Conservation (phyloP, 306 rosid species). For the Medicago truncatula region DNA sequence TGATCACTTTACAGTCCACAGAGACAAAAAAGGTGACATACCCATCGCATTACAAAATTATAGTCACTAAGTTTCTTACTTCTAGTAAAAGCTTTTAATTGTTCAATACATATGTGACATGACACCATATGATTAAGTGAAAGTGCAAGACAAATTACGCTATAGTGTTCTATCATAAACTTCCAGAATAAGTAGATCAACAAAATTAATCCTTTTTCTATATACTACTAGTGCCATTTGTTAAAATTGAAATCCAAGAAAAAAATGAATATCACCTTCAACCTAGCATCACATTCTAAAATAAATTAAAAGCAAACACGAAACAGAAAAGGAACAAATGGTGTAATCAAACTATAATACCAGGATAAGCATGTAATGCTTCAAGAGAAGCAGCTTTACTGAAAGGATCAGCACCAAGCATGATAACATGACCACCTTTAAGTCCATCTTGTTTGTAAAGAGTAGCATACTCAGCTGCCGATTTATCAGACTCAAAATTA, state of each 20-base stretch:
- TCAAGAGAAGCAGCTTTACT: conserved; percentile 78
- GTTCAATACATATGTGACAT: conserved; percentile 6
- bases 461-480: conserved; percentile 79
- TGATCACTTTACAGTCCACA: neutral
- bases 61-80: neutral
- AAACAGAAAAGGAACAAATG: neutral
- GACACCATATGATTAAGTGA: conserved; percentile 6
- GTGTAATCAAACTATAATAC: conserved; percentile 46
- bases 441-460: conserved; percentile 81
- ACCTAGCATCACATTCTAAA: neutral
- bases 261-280: neutral
- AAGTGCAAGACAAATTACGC: conserved; percentile 3
- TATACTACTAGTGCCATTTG: neutral
- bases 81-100: neutral
- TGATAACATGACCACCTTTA: conserved; percentile 86
- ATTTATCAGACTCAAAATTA: conserved; percentile 87
- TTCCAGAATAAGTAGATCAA: neutral
- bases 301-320: neutral
- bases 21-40: neutral
- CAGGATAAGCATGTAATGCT: conserved; percentile 86
- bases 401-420: conserved; percentile 94
- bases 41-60: neutral
- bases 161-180: too few species aligned
- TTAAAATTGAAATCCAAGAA: neutral
- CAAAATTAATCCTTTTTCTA: neutral